Evolutionary conservation across 305 asterid species (phyloP), one percentile per base, ranked within the genome.

Genomic region (Fraxinus baroniana): DNA sequence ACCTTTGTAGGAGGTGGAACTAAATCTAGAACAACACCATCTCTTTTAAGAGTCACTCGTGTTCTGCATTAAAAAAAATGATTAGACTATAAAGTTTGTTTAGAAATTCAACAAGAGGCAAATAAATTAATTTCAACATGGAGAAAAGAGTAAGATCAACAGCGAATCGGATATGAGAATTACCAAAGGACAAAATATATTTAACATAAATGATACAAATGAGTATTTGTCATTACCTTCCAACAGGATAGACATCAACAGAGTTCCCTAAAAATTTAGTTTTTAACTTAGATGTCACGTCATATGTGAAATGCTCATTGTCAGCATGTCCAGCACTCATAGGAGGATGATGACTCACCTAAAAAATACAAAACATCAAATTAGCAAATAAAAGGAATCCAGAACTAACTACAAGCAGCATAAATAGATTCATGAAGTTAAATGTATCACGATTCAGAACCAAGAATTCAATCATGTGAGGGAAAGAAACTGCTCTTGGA

Each of bases 1-100:
- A 93, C 97, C 88, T 96, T 96, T 64, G 99, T 89, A 8, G 98
- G 98, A 86, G 99, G 98, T 4, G 99, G 99, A 74, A 96, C 98
- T 89, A 96, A 88, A 64, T 96, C 99, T 57, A 96, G 88, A 87
- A 91, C 93, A 64, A 87, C 88, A 30, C 97, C 98, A 78, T 91
- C 97, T 77, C 89, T 90, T 81, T 94, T 96, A 36, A 96, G 98
- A 60, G 94, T 91, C 78, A 96, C 92, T 5, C 95, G 93, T 22
- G 99, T 93, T 86, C 99, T 96, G 93, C 91, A 87, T 71, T 12
- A 28, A 10, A 44, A 49, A 20, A 79, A 20, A 71, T 13, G 74
- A 60, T 44, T 20, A 68, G 70, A 37, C 32, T 17, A 71, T 33
- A 77, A 83, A 49, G 74, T 17, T 74, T 79, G 70, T 36, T 72